Evolutionary conservation across 306 rosid genomes (phyloP).

Genomic region (Alnus glutinosa): DNA sequence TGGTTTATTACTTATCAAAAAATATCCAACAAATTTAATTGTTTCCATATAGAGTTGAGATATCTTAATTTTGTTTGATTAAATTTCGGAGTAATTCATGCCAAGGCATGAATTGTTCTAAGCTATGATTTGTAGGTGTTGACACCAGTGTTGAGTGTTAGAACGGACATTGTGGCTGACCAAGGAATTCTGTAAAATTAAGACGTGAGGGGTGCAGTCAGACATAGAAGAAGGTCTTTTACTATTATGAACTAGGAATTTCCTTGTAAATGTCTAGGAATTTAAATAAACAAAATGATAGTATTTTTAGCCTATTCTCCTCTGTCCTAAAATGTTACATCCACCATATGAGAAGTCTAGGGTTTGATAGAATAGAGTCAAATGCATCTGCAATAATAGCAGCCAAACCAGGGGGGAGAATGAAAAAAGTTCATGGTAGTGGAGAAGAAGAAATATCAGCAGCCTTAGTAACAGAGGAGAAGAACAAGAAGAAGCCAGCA

Average conservation of each 20-base stretch:
- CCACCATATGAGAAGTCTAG: not conserved
- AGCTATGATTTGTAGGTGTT: not conserved
- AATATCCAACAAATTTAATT: not conserved
- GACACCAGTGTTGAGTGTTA: not conserved
- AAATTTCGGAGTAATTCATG: not conserved
- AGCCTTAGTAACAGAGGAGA: no score
- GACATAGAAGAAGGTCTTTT: not conserved
- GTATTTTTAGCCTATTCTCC: not conserved
- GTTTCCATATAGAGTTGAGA: not conserved
- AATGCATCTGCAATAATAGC: not conserved
- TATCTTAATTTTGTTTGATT: not conserved
- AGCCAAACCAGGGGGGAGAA: not conserved
- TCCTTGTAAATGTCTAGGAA: not conserved
- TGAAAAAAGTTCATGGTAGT: not conserved
- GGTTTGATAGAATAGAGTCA: not conserved
- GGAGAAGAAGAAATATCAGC: not conserved
- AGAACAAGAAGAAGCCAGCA: no score
- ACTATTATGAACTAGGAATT: not conserved
- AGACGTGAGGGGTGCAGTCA: not conserved
- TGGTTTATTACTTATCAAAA: not conserved
- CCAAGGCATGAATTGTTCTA: not conserved
- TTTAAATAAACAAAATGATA: not conserved
- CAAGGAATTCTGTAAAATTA: not conserved
- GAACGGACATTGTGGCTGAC: not conserved
- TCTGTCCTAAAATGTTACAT: not conserved